Base-by-base conservation (phyloP, 169 alveolate species). In the Eimeria necatrix region DNA sequence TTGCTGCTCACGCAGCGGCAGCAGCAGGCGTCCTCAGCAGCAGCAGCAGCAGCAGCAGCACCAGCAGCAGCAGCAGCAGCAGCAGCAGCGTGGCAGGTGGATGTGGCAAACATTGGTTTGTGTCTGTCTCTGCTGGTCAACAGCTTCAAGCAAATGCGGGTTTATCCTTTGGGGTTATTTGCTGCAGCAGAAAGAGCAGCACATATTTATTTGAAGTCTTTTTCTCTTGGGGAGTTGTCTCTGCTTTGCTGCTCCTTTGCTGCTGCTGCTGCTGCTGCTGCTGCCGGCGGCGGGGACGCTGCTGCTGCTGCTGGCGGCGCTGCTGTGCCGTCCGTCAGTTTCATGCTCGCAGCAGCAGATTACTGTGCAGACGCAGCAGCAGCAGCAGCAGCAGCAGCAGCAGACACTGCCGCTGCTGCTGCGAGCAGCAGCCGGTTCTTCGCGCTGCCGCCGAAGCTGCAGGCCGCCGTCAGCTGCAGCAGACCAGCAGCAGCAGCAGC, bases 181-280 rank as follows among this genome's bases (percentile, higher is more conserved):
- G 73, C 60, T 4, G 64, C 94, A 56, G 94, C 94, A 46, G 87
- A 88, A 52, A 26, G 51, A 56, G 87, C 94, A 32, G 94, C 94
- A n/a, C 87, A 64, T n/a, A 7, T 52, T 26, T 60, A 70, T 52
- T 0, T 88, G 76, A 46, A 68, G 16, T 68, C 20, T 14, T 59
- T 88, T 6, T 71, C 94, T 4, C 87, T 88, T 24, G 87, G 71
- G 53, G 87, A 49, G 71, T n/a, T 59, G 4, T 74, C 94, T 9
- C 76, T 88, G 2, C 56, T 88, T 20, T 80, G 89, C 89, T 80
- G 89, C 89, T 80, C 89, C 20, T 80, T 80, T 51, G 89, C 89
- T 52, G 89, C 89, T 52, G 94, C 94, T 24, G 71, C 94, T 53
- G 80, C 94, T 24, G 70, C 81, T 46, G 94, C 91, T 7, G 49